Evolutionary conservation across 2,329 filamentous ascomycete species (phyloP), one percentile per base, ranked within the genome.

Genomic region (Monosporascus sp.): DNA sequence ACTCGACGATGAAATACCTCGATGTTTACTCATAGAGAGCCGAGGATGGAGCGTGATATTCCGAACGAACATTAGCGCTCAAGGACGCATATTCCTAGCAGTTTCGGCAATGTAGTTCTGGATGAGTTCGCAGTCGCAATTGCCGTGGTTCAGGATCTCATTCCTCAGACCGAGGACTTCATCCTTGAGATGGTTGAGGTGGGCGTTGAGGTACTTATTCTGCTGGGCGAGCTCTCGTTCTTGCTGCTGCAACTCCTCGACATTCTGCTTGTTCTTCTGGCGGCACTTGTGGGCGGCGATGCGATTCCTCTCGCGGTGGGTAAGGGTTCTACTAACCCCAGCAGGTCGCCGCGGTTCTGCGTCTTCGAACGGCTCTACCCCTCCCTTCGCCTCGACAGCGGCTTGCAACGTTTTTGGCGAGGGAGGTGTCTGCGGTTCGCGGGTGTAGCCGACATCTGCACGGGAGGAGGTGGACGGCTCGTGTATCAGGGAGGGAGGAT

Each of bases 221-320:
- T 60, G 55, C 38, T 65, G 60, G 1, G 61, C 57, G 38, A 63
- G 58, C n/a, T 56, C 52, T 36, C 62, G 54, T 20, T 66, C 65
- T 54, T 60, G 62, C 46, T 64, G 67, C 57, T 81, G 77, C 37
- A 81, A 71, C 38, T 71, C 64, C 36, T 75, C 71, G 50, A 74
- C 75, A 60, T 76, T 77, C 51, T 75, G 73, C 69, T 80, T 81
- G 67, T 80, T 80, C 69, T 80, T 80, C 58, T 75, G 74, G 25
- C 79, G 72, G 64, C 79, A 81, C 62, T 81, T 81, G 62, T 77
- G 77, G 4, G 79, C 79, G 7, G 79, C 79, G 3, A 80, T 66
- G 14, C 78, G 72, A 60, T 82, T 82, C 66, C 79, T 76, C 36
- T 49, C 55, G 7, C 59, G 57, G 24, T 57, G 5, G 18, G 22